Percentiles rank a stretch among this genome's conserved stretches.
phyloP scores from a whole-genome alignment of 352 stramenopile genomes.

The Phytophthora sp. region DNA sequence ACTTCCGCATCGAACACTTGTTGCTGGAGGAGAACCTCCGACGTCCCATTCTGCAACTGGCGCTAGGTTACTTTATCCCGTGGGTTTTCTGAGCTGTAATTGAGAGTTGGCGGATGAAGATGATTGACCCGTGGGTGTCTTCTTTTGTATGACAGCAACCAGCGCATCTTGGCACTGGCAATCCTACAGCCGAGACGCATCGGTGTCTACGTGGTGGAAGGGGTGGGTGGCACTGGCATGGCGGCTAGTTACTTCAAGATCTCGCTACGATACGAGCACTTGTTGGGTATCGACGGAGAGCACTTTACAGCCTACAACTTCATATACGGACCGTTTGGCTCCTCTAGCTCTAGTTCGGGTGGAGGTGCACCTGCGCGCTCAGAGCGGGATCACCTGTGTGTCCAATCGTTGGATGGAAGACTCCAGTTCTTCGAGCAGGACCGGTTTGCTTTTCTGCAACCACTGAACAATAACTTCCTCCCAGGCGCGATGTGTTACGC shows the following conservation, averaged over 20 bases:
- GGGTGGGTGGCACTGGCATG: conserved; percentile 75
- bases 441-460: conserved; percentile 84
- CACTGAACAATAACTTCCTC: conserved; percentile 83
- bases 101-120: no score
- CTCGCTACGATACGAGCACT: conserved; percentile 84
- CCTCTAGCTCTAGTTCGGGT: conserved; percentile 11
- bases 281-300: conserved; percentile 86
- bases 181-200: conserved; percentile 88
- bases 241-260: conserved; percentile 86
- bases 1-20: conserved; percentile 91
- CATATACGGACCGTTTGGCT: conserved; percentile 81
- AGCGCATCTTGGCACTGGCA: conserved; percentile 68
- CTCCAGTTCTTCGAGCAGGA: conserved; percentile 95
- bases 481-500: conserved; percentile 87
- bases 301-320: conserved; percentile 94
- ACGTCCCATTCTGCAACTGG: conserved; percentile 89
- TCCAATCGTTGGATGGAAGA: conserved; percentile 91
- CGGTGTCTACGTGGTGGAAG: conserved; percentile 83
- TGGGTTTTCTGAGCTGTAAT: conserved; percentile 41
- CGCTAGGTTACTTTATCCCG: conserved; percentile 84
- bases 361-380: conserved; percentile 8
- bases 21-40: conserved; percentile 87
- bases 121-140: neutral
- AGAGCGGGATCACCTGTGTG: conserved; percentile 84
- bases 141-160: conserved; percentile 43